These are phyloP conservation scores for Nymphaea colorata DNA, from an alignment of 164 flowering plant genomes.

Conservation along the genomic window DNA sequence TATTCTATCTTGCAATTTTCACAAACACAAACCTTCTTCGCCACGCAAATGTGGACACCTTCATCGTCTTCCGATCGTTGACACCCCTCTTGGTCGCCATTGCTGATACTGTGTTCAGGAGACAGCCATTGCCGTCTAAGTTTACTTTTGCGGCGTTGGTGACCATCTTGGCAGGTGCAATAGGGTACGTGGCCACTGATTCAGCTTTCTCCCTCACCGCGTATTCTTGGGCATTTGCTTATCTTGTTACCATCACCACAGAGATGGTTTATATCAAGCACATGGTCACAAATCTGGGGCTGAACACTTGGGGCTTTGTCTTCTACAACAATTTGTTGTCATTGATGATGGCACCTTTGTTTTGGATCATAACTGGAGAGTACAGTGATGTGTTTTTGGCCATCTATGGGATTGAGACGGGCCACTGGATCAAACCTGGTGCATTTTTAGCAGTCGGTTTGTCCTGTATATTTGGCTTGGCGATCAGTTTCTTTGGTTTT, in stretches of 20 bases:
- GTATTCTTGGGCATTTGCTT: slow-evolving; percentile 90
- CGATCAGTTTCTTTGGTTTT: slow-evolving; percentile 88
- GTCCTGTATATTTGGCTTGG: slow-evolving; percentile 82
- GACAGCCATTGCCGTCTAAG: slow-evolving; percentile 71
- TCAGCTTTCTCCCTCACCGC: slow-evolving; percentile 70
- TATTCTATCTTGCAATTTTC: slow-evolving; percentile 79
- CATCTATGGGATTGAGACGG: slow-evolving; percentile 16
- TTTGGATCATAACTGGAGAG: slow-evolving; percentile 78
- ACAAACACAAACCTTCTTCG: slow-evolving; percentile 83
- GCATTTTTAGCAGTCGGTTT: slow-evolving; percentile 54
- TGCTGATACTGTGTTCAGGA: slow-evolving; percentile 46
- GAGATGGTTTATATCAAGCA: slow-evolving; percentile 97
- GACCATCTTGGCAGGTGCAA: slow-evolving; percentile 65
- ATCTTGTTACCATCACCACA: slow-evolving; percentile 65
- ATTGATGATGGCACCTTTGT: slow-evolving; percentile 72
- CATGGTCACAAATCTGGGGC: slow-evolving; percentile 78
- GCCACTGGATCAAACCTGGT: slow-evolving; percentile 33
- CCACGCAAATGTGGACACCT: slow-evolving; percentile 93
- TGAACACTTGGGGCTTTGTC: slow-evolving; percentile 97
- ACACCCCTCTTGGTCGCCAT: slow-evolving; percentile 27
- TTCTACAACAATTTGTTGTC: slow-evolving; percentile 76
- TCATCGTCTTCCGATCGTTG: slow-evolving; percentile 61
- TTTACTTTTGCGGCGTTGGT: slow-evolving; percentile 54
- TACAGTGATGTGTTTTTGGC: slow-evolving; percentile 54
- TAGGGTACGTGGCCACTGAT: slow-evolving; percentile 84